Evolutionary conservation across 208 protist species (phyloP).

Genomic region (Novymonas esmeraldas): DNA sequence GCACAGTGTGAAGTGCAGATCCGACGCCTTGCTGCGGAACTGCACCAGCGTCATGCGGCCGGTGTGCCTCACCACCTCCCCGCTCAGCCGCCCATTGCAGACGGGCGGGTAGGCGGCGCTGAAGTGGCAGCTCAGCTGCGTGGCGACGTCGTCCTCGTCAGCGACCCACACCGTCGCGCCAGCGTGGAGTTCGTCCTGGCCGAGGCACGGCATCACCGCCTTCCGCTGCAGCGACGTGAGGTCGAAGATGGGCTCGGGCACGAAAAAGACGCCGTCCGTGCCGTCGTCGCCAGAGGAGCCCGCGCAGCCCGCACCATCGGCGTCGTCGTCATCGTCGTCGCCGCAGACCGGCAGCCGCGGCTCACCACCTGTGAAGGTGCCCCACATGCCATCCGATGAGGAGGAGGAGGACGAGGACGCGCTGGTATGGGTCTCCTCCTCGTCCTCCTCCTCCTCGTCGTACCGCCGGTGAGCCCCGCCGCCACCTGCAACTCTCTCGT

Average conservation of each 20-base stretch:
- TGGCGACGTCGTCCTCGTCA: slow-evolving; percentile 84
- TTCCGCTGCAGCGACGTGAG: slow-evolving; percentile 37
- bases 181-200: slow-evolving; percentile 36
- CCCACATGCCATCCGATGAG: slow-evolving; percentile 45
- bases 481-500: slow-evolving; percentile 2
- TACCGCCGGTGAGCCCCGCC: too few relatives aligned
- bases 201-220: slow-evolving; percentile 53
- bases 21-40: slow-evolving; percentile 37
- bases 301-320: too few relatives aligned
- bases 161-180: slow-evolving; percentile 74
- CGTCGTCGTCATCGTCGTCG: slow-evolving; percentile 3
- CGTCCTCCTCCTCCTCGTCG: background rate
- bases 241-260: slow-evolving; percentile 68
- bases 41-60: slow-evolving; percentile 63
- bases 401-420: slow-evolving; percentile 24
- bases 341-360: slow-evolving; percentile 20
- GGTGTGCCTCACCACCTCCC: slow-evolving; percentile 63
- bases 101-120: slow-evolving; percentile 56
- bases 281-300: slow-evolving; percentile 21
- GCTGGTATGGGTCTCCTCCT: background rate
- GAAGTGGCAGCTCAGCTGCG: slow-evolving; percentile 63
- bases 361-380: slow-evolving; percentile 33
- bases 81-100: slow-evolving; percentile 71
- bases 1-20: slow-evolving; percentile 52
- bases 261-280: slow-evolving; percentile 52